Evolutionary conservation across 441 rosid genomes (phyloP).

Genomic region (Pelargonium hybrid): DNA sequence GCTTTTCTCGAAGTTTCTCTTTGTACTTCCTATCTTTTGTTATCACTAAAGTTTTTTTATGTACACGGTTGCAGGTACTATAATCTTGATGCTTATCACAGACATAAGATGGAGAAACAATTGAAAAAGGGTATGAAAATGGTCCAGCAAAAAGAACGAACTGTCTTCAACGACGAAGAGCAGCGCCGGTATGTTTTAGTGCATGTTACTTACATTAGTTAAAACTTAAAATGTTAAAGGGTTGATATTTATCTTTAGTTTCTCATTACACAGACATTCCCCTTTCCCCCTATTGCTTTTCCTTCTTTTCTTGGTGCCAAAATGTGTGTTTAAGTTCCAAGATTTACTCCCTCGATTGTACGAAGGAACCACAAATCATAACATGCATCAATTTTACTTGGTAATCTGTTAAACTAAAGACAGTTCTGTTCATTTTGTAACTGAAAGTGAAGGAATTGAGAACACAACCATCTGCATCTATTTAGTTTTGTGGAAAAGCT

Average conservation of each 20-base stretch:
- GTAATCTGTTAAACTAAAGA: too few relatives aligned
- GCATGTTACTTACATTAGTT: neutral
- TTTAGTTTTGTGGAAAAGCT: too few relatives aligned
- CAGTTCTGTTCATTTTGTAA: too few relatives aligned
- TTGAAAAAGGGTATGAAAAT: conserved; percentile 54
- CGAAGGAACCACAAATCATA: too few relatives aligned
- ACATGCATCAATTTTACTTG: too few relatives aligned
- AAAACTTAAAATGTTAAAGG: neutral
- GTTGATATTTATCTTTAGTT: neutral
- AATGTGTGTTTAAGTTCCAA: too few relatives aligned
- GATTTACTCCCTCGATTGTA: too few relatives aligned
- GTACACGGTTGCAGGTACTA: conserved; percentile 48
- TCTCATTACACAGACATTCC: too few relatives aligned
- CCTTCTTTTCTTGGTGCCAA: too few relatives aligned
- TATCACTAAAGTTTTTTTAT: neutral
- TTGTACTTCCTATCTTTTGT: neutral
- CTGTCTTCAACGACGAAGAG: conserved; percentile 88
- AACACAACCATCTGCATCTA: too few relatives aligned
- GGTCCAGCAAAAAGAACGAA: conserved; percentile 52
- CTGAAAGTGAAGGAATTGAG: too few relatives aligned
- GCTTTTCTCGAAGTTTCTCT: neutral
- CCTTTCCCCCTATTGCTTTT: too few relatives aligned
- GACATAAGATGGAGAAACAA: conserved; percentile 59
- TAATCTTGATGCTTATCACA: conserved; percentile 72
- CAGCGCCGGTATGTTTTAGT: conserved; percentile 53